phyloP scores from a whole-genome alignment of 768 basidiomycete genomes.

The Russula lepida region DNA sequence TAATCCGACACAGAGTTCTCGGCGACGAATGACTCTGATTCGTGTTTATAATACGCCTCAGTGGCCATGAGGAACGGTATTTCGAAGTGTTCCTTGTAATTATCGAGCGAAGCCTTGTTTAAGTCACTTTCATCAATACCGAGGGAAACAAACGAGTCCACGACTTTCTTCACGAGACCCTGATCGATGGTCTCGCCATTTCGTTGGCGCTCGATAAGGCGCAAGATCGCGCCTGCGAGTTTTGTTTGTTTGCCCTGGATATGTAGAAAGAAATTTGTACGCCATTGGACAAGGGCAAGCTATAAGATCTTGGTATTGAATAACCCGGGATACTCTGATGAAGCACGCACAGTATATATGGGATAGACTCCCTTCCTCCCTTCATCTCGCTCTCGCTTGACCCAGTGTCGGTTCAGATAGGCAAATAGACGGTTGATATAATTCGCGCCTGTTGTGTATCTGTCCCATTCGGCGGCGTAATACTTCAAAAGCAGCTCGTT shows the following conservation, averaged over 20 bases:
- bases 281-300: conserved; percentile 98
- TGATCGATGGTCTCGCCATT: conserved; percentile 94
- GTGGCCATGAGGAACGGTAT: conserved; percentile 81
- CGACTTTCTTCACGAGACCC: conserved; percentile 85
- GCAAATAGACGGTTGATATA: conserved; percentile 97
- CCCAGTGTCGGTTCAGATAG: conserved; percentile 98
- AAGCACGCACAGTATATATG: conserved; percentile 77
- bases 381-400: conserved; percentile 95
- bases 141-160: conserved; percentile 91
- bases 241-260: conserved; percentile 78
- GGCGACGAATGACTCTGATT: conserved; percentile 84
- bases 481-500: conserved; percentile 85
- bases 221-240: conserved; percentile 78
- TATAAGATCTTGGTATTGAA: conserved; percentile 24
- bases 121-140: conserved; percentile 89
- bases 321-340: not conserved
- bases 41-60: conserved; percentile 84
- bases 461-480: conserved; percentile 90
- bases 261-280: conserved; percentile 77
- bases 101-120: conserved; percentile 86
- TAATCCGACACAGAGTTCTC: conserved; percentile 90
- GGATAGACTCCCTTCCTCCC: conserved; percentile 91
- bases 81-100: conserved; percentile 90
- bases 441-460: conserved; percentile 94
- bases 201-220: conserved; percentile 86